Conservation (phyloP, 768 basidiomycete species). For the Termitomyces eurrhizus region DNA sequence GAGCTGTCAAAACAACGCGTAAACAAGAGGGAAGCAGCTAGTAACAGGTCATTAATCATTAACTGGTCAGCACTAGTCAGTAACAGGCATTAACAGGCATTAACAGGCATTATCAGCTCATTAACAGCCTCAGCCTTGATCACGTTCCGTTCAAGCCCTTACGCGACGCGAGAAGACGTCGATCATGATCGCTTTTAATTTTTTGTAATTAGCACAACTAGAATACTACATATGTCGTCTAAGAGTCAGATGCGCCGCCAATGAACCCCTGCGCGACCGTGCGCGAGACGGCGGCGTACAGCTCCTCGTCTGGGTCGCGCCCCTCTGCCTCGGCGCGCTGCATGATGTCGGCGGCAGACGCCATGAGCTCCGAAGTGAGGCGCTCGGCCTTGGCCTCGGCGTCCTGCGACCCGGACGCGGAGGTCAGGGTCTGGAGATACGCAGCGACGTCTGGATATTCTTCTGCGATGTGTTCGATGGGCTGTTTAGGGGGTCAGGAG, state of each 20-base stretch:
- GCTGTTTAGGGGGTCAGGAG: slow-evolving; percentile 35
- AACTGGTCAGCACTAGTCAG: too few relatives aligned
- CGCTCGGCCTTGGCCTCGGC: slow-evolving; percentile 63
- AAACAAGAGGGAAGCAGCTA: not conserved
- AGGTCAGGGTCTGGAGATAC: slow-evolving; percentile 45
- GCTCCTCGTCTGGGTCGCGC: slow-evolving; percentile 62
- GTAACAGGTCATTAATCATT: too few relatives aligned
- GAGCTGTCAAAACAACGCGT: slow-evolving; percentile 23
- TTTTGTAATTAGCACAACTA: not conserved
- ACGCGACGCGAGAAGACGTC: not conserved
- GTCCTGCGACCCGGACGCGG: slow-evolving; percentile 51
- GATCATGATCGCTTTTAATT: slow-evolving; percentile 4
- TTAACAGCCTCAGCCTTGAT: too few relatives aligned
- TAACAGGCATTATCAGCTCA: too few relatives aligned
- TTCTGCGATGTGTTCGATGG: slow-evolving; percentile 63
- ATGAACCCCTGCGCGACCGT: slow-evolving; percentile 66
- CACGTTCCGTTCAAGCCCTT: too few relatives aligned
- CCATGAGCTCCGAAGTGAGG: slow-evolving; percentile 65
- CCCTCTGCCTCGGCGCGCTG: slow-evolving; percentile 49
- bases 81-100: too few relatives aligned
- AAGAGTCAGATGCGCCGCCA: slow-evolving; percentile 37
- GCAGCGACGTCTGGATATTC: slow-evolving; percentile 68
- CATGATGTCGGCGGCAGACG: slow-evolving; percentile 65
- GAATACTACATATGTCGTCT: too few relatives aligned
- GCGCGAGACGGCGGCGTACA: slow-evolving; percentile 56